Conservation (phyloP, 495 filamentous ascomycete species). For the Astrocystis sublimbata region DNA sequence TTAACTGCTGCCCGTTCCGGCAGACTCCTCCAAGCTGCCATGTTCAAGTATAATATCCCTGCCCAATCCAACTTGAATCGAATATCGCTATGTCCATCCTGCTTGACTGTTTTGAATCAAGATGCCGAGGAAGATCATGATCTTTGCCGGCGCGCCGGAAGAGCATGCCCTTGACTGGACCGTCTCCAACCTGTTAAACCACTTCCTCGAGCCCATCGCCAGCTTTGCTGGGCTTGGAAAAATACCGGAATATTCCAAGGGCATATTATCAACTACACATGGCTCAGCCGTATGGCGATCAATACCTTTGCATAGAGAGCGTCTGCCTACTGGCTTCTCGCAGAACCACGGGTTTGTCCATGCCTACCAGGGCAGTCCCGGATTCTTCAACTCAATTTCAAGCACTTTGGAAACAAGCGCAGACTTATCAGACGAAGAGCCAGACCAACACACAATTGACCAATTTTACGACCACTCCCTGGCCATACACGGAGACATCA, state of each 20-base stretch:
- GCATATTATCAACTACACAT: slow-evolving; percentile 25
- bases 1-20: too few species aligned
- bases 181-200: slow-evolving; percentile 49
- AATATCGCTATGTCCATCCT: slow-evolving; percentile 1
- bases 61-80: too few species aligned
- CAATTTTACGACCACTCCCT: slow-evolving; percentile 77
- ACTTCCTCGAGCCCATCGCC: slow-evolving; percentile 46
- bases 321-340: slow-evolving; percentile 44
- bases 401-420: slow-evolving; percentile 35
- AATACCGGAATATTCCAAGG: not conserved
- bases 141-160: slow-evolving; percentile 66
- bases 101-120: slow-evolving; percentile 6
- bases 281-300: slow-evolving; percentile 48
- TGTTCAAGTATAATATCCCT: too few species aligned
- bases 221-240: slow-evolving; percentile 42
- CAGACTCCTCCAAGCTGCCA: too few species aligned
- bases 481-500: slow-evolving; percentile 58
- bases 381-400: slow-evolving; percentile 53
- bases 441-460: slow-evolving; percentile 35
- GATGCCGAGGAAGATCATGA: slow-evolving; percentile 54
- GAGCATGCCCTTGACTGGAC: slow-evolving; percentile 57
- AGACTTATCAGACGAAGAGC: slow-evolving; percentile 22
- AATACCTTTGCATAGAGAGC: slow-evolving; percentile 40
- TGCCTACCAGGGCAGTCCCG: slow-evolving; percentile 33
- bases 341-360: slow-evolving; percentile 46